Evolutionary conservation across 257 asterid species (phyloP).

Genomic region (Cinchona pubescens): DNA sequence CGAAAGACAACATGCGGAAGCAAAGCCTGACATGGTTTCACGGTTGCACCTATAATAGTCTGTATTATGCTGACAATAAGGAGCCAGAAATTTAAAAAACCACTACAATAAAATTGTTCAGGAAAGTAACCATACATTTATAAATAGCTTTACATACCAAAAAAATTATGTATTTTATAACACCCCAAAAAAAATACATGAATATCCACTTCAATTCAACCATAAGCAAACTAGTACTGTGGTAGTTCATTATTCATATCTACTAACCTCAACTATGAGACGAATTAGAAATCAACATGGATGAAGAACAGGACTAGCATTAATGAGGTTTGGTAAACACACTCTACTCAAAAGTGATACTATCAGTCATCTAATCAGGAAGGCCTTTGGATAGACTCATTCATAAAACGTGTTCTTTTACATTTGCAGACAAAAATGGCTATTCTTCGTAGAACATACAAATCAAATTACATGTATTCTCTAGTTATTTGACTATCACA

Average conservation of each 20-base stretch:
- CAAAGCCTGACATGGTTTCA: slow-evolving; percentile 23
- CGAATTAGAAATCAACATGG: not conserved
- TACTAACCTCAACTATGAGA: slow-evolving; percentile 6
- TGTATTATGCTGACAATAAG: slow-evolving; percentile 25
- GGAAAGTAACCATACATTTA: not conserved
- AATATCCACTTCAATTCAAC: not conserved
- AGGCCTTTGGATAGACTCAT: not conserved
- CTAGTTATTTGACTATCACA: not conserved
- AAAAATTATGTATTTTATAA: not conserved
- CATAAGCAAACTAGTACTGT: not conserved
- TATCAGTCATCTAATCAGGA: not conserved
- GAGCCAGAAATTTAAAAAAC: not conserved
- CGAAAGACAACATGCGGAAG: slow-evolving; percentile 19
- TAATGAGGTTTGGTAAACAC: not conserved
- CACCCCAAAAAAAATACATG: not conserved
- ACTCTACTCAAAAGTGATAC: not conserved
- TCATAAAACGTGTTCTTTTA: not conserved
- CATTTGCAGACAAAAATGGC: not conserved
- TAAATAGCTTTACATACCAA: not conserved
- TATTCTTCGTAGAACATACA: not conserved
- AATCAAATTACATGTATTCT: not conserved
- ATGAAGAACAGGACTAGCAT: not conserved
- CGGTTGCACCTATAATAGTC: slow-evolving; percentile 34
- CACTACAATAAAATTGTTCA: not conserved
- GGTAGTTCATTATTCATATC: not conserved